Base-by-base conservation (phyloP, 2,329 filamentous ascomycete species). In the Blumeriella jaapii region DNA sequence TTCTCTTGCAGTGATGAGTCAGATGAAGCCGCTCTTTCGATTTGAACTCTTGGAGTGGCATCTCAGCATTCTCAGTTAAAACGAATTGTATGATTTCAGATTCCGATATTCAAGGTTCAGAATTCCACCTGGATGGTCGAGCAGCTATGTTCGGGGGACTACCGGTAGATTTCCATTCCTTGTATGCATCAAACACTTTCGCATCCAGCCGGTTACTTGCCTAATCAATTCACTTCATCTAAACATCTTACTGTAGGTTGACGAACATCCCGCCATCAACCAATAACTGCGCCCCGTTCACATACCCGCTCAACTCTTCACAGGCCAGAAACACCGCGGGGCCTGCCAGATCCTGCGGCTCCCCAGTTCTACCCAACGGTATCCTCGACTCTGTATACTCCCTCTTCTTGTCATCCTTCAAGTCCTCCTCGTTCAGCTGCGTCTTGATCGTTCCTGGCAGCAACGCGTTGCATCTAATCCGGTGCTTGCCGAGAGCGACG, bases 251-350 rank as follows among this genome's bases (percentile, higher is more conserved):
- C 59, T 91, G 84, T 49, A 93, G 62, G 59, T 93, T 93, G 11
- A 93, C 86, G 65, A 91, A 94, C 42, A 89, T 57, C 0, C 87
- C 86, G 8, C 86, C 87, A 59, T 94, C 86, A 10, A 94, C 86
- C 44, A 94, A 58, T 47, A 94, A 54, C 59, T 91, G 83, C 11
- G 84, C 78, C 0, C 85, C 85, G 40, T 76, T 89, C 40, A 91
- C 80, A 60, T 87, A 91, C 15, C 72, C 71, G 55, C 79, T 89
- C 60, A 93, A 59, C 57, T 80, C 71, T 41, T 82, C 80, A 51
- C 78, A 82, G 0, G 80, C 85, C 53, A 93, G 62, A 58, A 93
- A 93, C 18, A 93, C 78, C 4, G 85, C 85, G 2, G 85, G 85
- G 0, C 86, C 85, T 0, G 77, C 82, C 55, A 93, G 57, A 64